Evolutionary conservation across 139 green algal species (phyloP).

Genomic region (Desmodesmus armatus): DNA sequence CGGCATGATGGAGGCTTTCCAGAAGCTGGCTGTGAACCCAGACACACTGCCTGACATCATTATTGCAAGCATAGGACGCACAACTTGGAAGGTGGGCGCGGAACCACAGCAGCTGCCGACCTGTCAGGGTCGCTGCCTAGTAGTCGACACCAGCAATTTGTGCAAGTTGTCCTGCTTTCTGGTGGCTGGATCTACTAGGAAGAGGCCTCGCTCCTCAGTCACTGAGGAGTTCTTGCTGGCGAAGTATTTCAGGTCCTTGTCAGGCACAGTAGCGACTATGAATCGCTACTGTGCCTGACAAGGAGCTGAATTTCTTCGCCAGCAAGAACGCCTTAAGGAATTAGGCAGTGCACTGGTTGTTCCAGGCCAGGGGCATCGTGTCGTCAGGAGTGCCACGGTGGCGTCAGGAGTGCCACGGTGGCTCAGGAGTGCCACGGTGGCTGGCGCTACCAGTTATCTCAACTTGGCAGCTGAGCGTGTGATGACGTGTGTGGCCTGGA

Average conservation of each 20-base stretch:
- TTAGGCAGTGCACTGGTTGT: too few relatives aligned
- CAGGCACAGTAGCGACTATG: background rate
- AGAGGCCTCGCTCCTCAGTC: background rate
- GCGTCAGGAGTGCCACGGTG: too few relatives aligned
- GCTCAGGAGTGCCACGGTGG: background rate
- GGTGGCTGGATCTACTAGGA: background rate
- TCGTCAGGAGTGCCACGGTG: too few relatives aligned
- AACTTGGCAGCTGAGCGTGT: too few relatives aligned
- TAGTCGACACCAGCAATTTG: background rate
- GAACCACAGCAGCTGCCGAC: background rate
- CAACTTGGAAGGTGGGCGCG: constrained; percentile 77
- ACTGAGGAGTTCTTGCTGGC: background rate
- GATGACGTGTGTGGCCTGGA: background rate
- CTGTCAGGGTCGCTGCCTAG: background rate
- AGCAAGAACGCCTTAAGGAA: background rate
- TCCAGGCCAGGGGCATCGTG: too few relatives aligned
- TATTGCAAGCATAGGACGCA: constrained; percentile 79
- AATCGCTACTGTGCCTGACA: background rate
- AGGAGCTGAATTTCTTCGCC: background rate
- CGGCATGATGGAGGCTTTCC: constrained; percentile 90
- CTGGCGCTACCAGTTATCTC: background rate
- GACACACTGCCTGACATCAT: constrained; percentile 91
- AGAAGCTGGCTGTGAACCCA: constrained; percentile 84
- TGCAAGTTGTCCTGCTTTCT: background rate
- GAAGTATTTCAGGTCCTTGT: background rate